These are phyloP conservation scores for Xylaria sp. DNA, from an alignment of 2,329 filamentous ascomycete species.

Conservation along the genomic window DNA sequence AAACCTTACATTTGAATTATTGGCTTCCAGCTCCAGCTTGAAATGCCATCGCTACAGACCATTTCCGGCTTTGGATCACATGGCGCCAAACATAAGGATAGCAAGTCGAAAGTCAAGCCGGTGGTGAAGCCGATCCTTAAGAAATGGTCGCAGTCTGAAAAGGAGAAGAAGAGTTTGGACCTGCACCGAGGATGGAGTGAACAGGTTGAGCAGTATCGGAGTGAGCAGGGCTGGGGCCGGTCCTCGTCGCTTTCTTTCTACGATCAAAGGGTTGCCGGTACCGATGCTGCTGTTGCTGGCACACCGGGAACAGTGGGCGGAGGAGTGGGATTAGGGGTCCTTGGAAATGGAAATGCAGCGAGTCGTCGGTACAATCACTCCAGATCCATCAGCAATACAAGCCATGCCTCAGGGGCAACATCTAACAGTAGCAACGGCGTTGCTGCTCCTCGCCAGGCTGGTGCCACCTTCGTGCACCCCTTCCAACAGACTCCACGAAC, in stretches of 20 bases:
- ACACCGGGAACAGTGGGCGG: conserved; percentile 22
- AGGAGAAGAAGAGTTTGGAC: conserved; percentile 72
- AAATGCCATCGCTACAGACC: conserved; percentile 54
- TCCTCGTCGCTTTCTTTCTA: conserved; percentile 34
- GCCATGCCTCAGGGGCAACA: conserved; percentile 66
- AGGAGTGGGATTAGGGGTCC: conserved; percentile 27
- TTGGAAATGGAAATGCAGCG: conserved; percentile 22
- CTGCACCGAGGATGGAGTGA: conserved; percentile 70
- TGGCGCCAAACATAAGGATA: conserved; percentile 50
- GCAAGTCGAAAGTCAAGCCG: conserved; percentile 60
- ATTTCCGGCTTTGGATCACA: conserved; percentile 47
- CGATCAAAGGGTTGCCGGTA: conserved; percentile 29
- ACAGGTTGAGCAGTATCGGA: conserved; percentile 56
- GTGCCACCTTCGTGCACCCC: conserved; percentile 67
- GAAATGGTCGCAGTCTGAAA: conserved; percentile 61
- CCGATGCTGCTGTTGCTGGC: conserved; percentile 12
- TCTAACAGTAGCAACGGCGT: conserved; percentile 59
- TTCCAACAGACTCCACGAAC: conserved; percentile 73
- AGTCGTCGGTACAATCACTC: conserved; percentile 63
- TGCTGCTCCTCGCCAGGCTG: conserved; percentile 52
- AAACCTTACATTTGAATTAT: conserved; percentile 12
- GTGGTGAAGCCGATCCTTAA: conserved; percentile 72
- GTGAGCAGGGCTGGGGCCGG: conserved; percentile 42
- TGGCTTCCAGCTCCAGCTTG: conserved; percentile 20
- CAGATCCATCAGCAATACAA: conserved; percentile 68